phyloP scores from a whole-genome alignment of 2,329 filamentous ascomycete genomes.

The Botrytis elliptica region DNA sequence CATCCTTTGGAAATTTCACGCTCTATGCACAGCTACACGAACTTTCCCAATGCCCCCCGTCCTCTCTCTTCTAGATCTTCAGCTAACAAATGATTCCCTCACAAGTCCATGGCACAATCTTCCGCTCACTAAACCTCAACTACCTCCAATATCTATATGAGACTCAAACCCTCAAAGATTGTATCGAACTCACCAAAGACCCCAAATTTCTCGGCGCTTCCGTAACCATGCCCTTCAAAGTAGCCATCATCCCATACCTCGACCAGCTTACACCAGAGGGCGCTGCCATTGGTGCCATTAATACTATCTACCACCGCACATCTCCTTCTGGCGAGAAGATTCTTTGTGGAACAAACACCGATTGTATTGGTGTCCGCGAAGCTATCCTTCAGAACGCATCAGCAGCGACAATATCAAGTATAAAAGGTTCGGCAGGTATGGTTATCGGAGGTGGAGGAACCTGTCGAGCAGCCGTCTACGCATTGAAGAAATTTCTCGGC shows the following conservation, averaged over 20 bases:
- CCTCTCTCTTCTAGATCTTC: neutral
- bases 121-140: slow-evolving; percentile 49
- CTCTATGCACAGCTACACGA: too few species aligned
- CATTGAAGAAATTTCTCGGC: slow-evolving; percentile 67
- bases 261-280: slow-evolving; percentile 73
- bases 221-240: slow-evolving; percentile 83
- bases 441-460: slow-evolving; percentile 78
- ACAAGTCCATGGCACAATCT: slow-evolving; percentile 56
- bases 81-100: neutral
- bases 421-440: slow-evolving; percentile 63
- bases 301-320: slow-evolving; percentile 69
- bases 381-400: slow-evolving; percentile 60
- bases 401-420: slow-evolving; percentile 45
- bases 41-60: neutral
- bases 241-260: slow-evolving; percentile 70
- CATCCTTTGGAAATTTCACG: neutral
- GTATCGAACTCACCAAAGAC: slow-evolving; percentile 53
- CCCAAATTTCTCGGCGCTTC: slow-evolving; percentile 65
- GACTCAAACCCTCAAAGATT: slow-evolving; percentile 49
- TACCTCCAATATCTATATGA: slow-evolving; percentile 56
- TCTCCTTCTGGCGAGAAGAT: slow-evolving; percentile 36
- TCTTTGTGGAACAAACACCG: slow-evolving; percentile 76
- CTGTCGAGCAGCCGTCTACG: slow-evolving; percentile 74
- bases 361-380: slow-evolving; percentile 75
- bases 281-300: slow-evolving; percentile 72